phyloP scores from a whole-genome alignment of 1,284 basidiomycete species.

The Melampsora americana region DNA sequence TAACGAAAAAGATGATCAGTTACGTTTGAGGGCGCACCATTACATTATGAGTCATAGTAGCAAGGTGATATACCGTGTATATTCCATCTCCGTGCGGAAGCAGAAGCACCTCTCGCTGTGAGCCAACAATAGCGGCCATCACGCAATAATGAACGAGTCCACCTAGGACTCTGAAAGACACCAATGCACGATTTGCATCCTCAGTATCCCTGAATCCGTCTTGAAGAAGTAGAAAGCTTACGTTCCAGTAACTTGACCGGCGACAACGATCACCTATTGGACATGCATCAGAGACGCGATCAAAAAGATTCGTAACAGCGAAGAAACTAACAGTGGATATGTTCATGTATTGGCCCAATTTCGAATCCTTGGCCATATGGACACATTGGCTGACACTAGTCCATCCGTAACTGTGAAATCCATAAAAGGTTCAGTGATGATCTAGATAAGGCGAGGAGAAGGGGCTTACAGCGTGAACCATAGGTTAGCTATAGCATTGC shows the following conservation, averaged over 20 bases:
- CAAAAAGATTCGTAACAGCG: neutral
- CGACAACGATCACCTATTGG: constrained; percentile 19
- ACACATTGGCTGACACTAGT: constrained; percentile 24
- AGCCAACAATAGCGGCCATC: constrained; percentile 25
- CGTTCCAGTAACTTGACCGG: constrained; percentile 36
- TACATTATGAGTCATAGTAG: neutral
- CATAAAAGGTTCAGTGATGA: neutral
- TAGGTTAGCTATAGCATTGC: constrained; percentile 37
- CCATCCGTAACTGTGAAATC: constrained; percentile 9
- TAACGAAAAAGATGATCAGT: neutral
- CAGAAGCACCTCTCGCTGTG: constrained; percentile 38
- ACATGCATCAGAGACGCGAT: neutral
- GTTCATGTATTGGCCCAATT: constrained; percentile 40
- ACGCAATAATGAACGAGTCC: constrained; percentile 26
- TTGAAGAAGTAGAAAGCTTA: neutral
- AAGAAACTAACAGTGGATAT: constrained; percentile 19
- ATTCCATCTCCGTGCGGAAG: constrained; percentile 40
- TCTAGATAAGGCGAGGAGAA: too few relatives aligned
- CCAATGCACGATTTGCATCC: neutral
- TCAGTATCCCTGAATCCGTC: neutral
- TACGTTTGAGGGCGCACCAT: neutral
- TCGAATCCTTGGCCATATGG: constrained; percentile 28
- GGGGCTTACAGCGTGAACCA: constrained; percentile 42
- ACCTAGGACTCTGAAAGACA: constrained; percentile 22
- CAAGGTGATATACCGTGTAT: constrained; percentile 19